These are phyloP conservation scores for Penicillium atrosanguineum DNA, from an alignment of 495 filamentous ascomycete genomes.

Conservation along the genomic window DNA sequence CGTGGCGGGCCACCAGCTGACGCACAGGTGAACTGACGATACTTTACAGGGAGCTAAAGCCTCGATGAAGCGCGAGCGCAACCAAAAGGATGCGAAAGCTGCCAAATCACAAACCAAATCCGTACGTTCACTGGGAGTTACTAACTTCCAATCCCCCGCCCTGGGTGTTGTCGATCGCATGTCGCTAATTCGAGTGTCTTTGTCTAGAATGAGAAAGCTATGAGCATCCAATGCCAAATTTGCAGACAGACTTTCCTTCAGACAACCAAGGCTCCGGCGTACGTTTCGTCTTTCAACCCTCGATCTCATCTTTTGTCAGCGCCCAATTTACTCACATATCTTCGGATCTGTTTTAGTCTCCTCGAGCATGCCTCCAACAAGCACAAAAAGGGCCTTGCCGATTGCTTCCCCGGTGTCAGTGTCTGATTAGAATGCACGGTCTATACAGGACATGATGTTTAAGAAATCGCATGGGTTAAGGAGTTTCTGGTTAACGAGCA, in stretches of 20 bases:
- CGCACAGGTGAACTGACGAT: constrained; percentile 12
- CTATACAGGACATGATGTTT: not conserved
- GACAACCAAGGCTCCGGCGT: constrained; percentile 32
- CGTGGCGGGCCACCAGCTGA: not conserved
- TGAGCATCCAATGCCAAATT: constrained; percentile 26
- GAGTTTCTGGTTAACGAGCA: not conserved
- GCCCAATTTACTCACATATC: constrained; percentile 4
- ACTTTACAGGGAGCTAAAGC: constrained; percentile 28
- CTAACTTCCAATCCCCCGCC: not conserved
- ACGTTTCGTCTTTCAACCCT: constrained; percentile 3
- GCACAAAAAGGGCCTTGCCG: constrained; percentile 27
- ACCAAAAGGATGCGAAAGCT: constrained; percentile 17
- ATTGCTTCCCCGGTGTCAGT: constrained; percentile 26
- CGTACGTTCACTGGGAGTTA: constrained; percentile 9
- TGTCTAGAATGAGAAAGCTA: constrained; percentile 27
- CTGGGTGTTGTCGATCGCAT: not conserved
- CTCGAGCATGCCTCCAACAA: constrained; percentile 31
- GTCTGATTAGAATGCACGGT: not conserved
- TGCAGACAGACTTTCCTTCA: constrained; percentile 30
- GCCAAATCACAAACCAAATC: constrained; percentile 27
- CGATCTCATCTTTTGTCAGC: not conserved
- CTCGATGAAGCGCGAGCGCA: constrained; percentile 28
- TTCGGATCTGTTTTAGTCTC: constrained; percentile 9
- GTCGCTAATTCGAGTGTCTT: not conserved
- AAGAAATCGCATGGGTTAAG: not conserved